Percentiles rank a stretch among this genome's conserved stretches.
Evolutionary conservation across 352 stramenopile genomes (phyloP).

Genomic region (Globisporangium yorkense): DNA sequence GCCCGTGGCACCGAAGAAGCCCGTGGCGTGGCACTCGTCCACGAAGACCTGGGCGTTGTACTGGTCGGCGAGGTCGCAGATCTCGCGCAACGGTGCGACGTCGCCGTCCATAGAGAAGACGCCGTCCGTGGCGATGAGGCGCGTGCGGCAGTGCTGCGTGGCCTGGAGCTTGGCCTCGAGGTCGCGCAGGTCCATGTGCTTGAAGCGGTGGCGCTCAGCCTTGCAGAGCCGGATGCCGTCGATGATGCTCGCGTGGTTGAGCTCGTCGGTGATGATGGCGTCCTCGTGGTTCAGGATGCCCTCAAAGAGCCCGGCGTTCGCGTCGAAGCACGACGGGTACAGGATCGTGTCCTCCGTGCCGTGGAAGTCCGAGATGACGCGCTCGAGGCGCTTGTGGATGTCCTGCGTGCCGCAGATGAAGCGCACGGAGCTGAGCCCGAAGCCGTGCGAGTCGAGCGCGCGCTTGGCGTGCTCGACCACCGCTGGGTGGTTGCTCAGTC

Average conservation of each 20-base stretch:
- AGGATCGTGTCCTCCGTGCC: constrained; percentile 93
- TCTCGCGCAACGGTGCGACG: constrained; percentile 87
- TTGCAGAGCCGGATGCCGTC: constrained; percentile 93
- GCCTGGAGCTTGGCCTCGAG: constrained; percentile 87
- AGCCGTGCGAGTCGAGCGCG: constrained; percentile 83
- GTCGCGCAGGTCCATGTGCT: constrained; percentile 91
- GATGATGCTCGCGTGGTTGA: constrained; percentile 95
- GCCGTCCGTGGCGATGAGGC: constrained; percentile 91
- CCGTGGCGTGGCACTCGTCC: constrained; percentile 93
- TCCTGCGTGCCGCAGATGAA: constrained; percentile 95
- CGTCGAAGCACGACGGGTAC: constrained; percentile 93
- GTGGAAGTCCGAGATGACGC: constrained; percentile 89
- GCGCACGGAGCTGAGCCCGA: constrained; percentile 88
- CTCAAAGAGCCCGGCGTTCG: constrained; percentile 92
- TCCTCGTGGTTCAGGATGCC: constrained; percentile 84
- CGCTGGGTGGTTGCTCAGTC: constrained; percentile 84
- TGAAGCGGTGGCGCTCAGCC: constrained; percentile 90
- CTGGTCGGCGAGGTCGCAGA: constrained; percentile 86
- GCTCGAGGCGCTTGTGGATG: constrained; percentile 92
- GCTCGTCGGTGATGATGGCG: constrained; percentile 90
- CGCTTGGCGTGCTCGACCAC: constrained; percentile 82
- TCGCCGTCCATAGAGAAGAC: constrained; percentile 96
- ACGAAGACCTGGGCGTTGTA: constrained; percentile 93
- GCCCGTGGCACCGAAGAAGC: constrained; percentile 90
- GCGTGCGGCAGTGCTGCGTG: constrained; percentile 87